phyloP scores from a whole-genome alignment of 2,329 filamentous ascomycete genomes.

The Fusarium camptoceras region DNA sequence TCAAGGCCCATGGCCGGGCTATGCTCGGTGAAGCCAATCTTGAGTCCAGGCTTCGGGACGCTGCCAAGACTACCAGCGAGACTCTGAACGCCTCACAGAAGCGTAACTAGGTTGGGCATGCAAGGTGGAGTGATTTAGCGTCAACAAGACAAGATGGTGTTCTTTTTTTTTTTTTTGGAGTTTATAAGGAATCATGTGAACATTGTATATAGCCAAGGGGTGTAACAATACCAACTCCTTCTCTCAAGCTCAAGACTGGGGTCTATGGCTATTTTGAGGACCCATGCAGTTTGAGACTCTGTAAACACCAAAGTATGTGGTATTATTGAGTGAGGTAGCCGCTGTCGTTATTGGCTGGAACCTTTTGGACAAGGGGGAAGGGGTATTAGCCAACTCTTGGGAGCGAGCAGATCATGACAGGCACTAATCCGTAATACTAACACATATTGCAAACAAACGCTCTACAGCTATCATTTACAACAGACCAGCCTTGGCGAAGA shows the following conservation, averaged over 20 bases:
- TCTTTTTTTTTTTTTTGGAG: not conserved
- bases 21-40: slow-evolving; percentile 93
- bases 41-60: slow-evolving; percentile 83
- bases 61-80: slow-evolving; percentile 76
- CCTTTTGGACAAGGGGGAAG: not conserved
- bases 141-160: not conserved
- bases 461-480: not conserved
- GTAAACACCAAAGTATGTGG: not conserved
- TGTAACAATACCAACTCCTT: not conserved
- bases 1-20: slow-evolving; percentile 81
- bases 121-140: not conserved
- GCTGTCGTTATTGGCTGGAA: not conserved
- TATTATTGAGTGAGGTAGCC: not conserved
- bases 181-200: not conserved
- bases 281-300: not conserved
- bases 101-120: slow-evolving; percentile 33
- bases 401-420: not conserved
- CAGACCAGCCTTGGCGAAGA: not conserved
- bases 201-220: not conserved
- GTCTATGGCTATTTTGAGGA: not conserved
- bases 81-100: slow-evolving; percentile 52
- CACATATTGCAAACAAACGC: not conserved
- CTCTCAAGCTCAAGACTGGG: not conserved
- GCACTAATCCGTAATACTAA: not conserved
- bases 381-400: not conserved